These are phyloP conservation scores for Candida broadrunensis DNA, from an alignment of 805 yeast genomes.

Conservation along the genomic window DNA sequence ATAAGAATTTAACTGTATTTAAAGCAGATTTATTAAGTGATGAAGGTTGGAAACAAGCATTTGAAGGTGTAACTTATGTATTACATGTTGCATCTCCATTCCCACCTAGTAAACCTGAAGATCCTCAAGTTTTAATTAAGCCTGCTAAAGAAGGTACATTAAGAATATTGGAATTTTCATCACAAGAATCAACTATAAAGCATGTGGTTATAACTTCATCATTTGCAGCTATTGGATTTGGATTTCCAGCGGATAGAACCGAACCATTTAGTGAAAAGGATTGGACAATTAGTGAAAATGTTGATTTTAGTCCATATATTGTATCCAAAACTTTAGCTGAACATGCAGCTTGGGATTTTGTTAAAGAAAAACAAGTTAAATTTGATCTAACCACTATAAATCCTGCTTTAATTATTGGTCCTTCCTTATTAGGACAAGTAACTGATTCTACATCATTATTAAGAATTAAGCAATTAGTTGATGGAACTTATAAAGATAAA, in stretches of 20 bases:
- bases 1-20: conserved; percentile 8
- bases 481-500: neutral
- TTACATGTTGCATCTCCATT: conserved; percentile 32
- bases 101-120: conserved; percentile 12
- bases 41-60: conserved; percentile 17
- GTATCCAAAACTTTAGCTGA: conserved; percentile 17
- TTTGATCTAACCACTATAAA: conserved; percentile 2
- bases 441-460: neutral
- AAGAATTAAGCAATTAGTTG: neutral
- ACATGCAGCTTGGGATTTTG: conserved; percentile 8
- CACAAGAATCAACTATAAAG: conserved; percentile 16
- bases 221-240: conserved; percentile 44
- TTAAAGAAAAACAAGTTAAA: conserved; percentile 11
- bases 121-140: conserved; percentile 13
- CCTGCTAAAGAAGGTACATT: conserved; percentile 20
- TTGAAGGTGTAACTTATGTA: conserved; percentile 36
- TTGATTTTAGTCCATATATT: conserved; percentile 1
- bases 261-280: conserved; percentile 4
- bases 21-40: conserved; percentile 7
- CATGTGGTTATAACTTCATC: conserved; percentile 44
- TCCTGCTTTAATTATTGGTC: conserved; percentile 4
- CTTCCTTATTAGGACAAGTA: conserved; percentile 2
- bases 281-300: conserved; percentile 1
- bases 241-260: conserved; percentile 8
- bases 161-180: conserved; percentile 13